Percentiles rank a stretch among this genome's conserved stretches.
phyloP scores from a whole-genome alignment of 805 yeast species.

The Candida parachauliodes region DNA sequence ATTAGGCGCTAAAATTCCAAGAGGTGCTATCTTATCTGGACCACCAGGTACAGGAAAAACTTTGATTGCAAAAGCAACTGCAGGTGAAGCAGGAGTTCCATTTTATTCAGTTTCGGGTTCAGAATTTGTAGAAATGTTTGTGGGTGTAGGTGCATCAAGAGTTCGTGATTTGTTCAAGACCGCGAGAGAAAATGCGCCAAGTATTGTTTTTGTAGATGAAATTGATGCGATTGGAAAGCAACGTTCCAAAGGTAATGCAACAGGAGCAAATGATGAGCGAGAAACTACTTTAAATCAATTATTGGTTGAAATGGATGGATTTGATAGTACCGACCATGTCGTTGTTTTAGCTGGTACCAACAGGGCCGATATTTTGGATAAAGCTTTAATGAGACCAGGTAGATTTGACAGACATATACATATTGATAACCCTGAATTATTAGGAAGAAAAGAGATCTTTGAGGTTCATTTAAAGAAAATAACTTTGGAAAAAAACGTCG shows the following conservation, averaged over 20 bases:
- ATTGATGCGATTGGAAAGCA: constrained; percentile 99
- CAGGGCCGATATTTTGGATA: constrained; percentile 89
- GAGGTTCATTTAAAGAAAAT: constrained; percentile 78
- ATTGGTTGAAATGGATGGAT: constrained; percentile 98
- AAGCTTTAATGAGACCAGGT: constrained; percentile 94
- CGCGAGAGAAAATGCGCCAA: constrained; percentile 92
- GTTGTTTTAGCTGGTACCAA: constrained; percentile 98
- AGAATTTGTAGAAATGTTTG: constrained; percentile 98
- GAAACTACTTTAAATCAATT: constrained; percentile 95
- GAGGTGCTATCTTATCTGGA: constrained; percentile 96
- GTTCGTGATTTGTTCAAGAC: constrained; percentile 92
- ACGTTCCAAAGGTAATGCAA: constrained; percentile 65
- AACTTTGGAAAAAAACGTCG: constrained; percentile 48
- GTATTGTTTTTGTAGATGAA: constrained; percentile 96
- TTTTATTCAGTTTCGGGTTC: constrained; percentile 95
- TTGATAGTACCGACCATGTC: constrained; percentile 83
- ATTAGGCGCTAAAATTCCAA: constrained; percentile 94
- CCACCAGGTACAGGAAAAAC: constrained; percentile 99
- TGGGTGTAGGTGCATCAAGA: constrained; percentile 98
- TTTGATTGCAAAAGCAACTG: constrained; percentile 93
- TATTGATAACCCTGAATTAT: constrained; percentile 90
- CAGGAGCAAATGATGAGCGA: constrained; percentile 92
- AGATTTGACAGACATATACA: constrained; percentile 92
- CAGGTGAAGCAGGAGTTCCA: constrained; percentile 99
- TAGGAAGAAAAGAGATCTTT: constrained; percentile 92